Base-by-base conservation (phyloP, 495 filamentous ascomycete species). In the Penicillium samsonianum region DNA sequence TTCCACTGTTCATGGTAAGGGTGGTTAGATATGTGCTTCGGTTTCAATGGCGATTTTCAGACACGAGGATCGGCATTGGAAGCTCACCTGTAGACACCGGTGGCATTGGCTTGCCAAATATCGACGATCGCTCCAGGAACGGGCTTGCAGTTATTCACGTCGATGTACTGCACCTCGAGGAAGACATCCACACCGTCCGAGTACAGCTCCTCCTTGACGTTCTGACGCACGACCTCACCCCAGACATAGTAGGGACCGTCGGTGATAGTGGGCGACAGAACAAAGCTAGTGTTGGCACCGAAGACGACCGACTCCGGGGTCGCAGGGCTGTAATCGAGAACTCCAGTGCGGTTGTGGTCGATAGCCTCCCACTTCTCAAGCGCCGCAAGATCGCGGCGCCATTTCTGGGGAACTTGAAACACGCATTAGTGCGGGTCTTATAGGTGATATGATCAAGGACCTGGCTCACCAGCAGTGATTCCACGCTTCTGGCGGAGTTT, bases 221-320 rank as follows among this genome's bases (percentile, higher is more conserved):
- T 71, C 45, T 74, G 64, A 19, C 78, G 70, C 45, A 76, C 68
- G 30, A 77, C 67, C 60, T 81, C 78, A 23, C 78, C 80, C 58
- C 73, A 75, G 19, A 83, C 76, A 57, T 81, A 83, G 72, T 82
- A 83, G 1, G 81, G 81, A 0, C 81, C 80, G 48, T 77, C 78
- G 6, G 78, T 82, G 48, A 82, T 62, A 28, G 81, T 79, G 4
- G 80, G 81, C 5, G 79, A 71, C 30, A 84, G 68, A 41, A 84
- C 78, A 58, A 79, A 82, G 25, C 79, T 78, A n/a, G 79, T 79
- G 59, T 78, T 77, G 37, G 79, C 78, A 20, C 72, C 64, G 61
- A 85, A 86, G 16, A 85, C 72, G 25, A 72, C 68, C 14, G 63
- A 62, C 25, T 72, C 69, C 14, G 63, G 60, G 11, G 63, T 67